Conservation (phyloP, 2,329 filamentous ascomycete species). For the Myriosclerotinia duriaeana region DNA sequence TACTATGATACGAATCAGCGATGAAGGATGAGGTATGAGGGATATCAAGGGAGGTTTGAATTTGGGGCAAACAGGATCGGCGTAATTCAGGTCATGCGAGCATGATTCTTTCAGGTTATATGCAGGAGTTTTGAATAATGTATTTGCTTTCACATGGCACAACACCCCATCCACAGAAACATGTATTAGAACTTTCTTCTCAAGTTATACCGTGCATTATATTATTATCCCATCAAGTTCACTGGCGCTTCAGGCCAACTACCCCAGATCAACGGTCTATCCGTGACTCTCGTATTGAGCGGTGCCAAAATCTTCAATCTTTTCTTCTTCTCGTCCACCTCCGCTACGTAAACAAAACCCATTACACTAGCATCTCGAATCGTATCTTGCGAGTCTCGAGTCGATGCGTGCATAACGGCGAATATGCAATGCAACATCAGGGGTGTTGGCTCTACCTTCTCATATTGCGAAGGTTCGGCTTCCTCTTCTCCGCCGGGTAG, state of each 20-base stretch:
- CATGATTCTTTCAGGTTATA: not conserved
- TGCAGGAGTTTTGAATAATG: not conserved
- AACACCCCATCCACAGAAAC: not conserved
- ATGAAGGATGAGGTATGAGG: not conserved
- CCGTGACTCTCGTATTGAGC: slow-evolving; percentile 76
- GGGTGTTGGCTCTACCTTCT: slow-evolving; percentile 63
- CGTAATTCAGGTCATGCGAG: not conserved
- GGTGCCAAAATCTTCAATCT: slow-evolving; percentile 81
- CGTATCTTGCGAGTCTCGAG: slow-evolving; percentile 66
- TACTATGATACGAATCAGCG: not conserved
- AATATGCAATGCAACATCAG: slow-evolving; percentile 78
- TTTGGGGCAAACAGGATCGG: not conserved
- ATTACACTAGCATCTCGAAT: slow-evolving; percentile 81
- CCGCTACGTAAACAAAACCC: slow-evolving; percentile 90
- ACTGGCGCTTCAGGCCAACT: slow-evolving; percentile 75
- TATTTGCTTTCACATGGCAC: slow-evolving; percentile 1
- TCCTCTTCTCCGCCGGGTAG: slow-evolving; percentile 40
- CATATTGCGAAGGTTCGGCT: slow-evolving; percentile 48
- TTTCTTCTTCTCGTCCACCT: slow-evolving; percentile 82
- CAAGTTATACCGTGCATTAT: slow-evolving; percentile 1
- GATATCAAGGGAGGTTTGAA: not conserved
- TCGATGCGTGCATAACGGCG: slow-evolving; percentile 76
- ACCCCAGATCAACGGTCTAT: slow-evolving; percentile 78
- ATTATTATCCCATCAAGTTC: slow-evolving; percentile 23
- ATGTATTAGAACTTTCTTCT: slow-evolving; percentile 6